phyloP scores from a whole-genome alignment of 345 rosid genomes.

The Melaleuca alternifolia region DNA sequence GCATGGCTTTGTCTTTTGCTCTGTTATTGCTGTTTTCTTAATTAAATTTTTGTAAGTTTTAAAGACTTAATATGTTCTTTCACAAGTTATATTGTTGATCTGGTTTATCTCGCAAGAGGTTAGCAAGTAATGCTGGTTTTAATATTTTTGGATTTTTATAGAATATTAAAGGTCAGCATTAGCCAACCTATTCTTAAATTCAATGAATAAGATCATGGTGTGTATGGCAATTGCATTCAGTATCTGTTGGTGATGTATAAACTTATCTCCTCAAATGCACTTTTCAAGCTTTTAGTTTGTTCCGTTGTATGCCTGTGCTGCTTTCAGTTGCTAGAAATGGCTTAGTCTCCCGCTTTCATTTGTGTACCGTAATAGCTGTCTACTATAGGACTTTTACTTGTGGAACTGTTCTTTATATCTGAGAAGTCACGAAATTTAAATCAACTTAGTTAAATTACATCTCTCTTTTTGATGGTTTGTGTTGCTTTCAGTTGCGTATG shows the following conservation, averaged over 20 bases:
- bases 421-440: background rate
- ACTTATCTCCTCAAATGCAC: background rate
- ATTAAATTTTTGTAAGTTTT: background rate
- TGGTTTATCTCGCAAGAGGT: background rate
- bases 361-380: background rate
- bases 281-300: background rate
- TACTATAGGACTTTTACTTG: background rate
- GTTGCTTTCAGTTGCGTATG: slow-evolving; percentile 31
- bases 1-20: background rate
- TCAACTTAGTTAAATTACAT: background rate
- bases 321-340: background rate
- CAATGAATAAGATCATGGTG: background rate
- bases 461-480: background rate
- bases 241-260: background rate
- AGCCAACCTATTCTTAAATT: background rate
- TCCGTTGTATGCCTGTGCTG: background rate
- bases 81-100: background rate
- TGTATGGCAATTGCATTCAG: background rate
- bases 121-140: background rate
- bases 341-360: background rate
- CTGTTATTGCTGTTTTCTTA: background rate
- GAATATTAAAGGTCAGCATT: background rate
- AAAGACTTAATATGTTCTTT: background rate
- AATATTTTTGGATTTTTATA: background rate
- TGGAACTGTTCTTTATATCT: background rate